phyloP scores from a whole-genome alignment of 305 asterid species.

The Fraxinus xanthoxyloides region DNA sequence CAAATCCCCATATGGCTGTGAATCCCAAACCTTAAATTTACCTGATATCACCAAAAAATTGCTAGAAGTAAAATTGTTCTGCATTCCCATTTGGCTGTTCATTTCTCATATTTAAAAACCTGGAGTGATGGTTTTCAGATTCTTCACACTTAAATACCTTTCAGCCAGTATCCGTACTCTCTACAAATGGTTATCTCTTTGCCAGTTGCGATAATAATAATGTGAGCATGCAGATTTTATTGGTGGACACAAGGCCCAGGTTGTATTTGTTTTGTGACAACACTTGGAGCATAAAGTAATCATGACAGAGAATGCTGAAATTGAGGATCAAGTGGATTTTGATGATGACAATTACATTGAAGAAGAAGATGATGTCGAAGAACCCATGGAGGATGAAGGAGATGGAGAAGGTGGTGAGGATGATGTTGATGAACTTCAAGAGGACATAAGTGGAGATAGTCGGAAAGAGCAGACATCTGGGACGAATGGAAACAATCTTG shows the following conservation, averaged over 20 bases:
- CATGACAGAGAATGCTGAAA: slow-evolving; percentile 86
- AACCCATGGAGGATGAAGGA: slow-evolving; percentile 77
- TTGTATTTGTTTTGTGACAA: slow-evolving; percentile 46
- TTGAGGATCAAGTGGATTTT: slow-evolving; percentile 88
- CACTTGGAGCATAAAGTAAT: slow-evolving; percentile 35
- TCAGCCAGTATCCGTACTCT: slow-evolving; percentile 41
- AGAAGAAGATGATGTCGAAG: slow-evolving; percentile 72
- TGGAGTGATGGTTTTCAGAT: slow-evolving; percentile 26
- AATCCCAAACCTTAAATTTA: slow-evolving; percentile 30
- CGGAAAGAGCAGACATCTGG: slow-evolving; percentile 57
- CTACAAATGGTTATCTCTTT: slow-evolving; percentile 44
- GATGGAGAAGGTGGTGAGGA: slow-evolving; percentile 63
- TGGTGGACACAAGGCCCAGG: slow-evolving; percentile 38
- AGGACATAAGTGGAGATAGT: slow-evolving; percentile 54
- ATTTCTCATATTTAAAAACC: slow-evolving; percentile 35
- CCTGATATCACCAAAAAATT: slow-evolving; percentile 30
- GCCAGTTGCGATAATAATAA: slow-evolving; percentile 40
- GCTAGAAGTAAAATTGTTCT: slow-evolving; percentile 26
- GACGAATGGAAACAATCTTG: slow-evolving; percentile 36
- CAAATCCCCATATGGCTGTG: slow-evolving; percentile 27
- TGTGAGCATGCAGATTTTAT: slow-evolving; percentile 55
- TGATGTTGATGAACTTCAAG: slow-evolving; percentile 58
- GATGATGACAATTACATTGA: slow-evolving; percentile 89
- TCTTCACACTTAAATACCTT: slow-evolving; percentile 36
- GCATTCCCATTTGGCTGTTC: slow-evolving; percentile 21